These are phyloP conservation scores for Scedosporium aurantiacum DNA, from an alignment of 2,329 filamentous ascomycete genomes.

Conservation along the genomic window DNA sequence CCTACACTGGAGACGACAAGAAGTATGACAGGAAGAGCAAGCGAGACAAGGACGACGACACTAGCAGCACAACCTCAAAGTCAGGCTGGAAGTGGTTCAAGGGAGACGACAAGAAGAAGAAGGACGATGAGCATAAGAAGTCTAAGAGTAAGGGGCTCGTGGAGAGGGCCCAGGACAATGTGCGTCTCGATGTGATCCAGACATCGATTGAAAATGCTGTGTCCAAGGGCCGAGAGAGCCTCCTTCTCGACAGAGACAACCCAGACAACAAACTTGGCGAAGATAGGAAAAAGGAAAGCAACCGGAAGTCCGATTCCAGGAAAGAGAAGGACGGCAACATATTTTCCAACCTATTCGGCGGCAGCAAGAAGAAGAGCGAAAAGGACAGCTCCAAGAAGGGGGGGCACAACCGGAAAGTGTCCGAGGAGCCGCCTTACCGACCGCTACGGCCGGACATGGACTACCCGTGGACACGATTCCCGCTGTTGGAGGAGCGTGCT, in stretches of 20 bases:
- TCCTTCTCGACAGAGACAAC: conserved; percentile 67
- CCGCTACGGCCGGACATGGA: conserved; percentile 77
- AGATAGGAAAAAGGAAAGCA: conserved; percentile 73
- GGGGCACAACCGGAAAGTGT: conserved; percentile 60
- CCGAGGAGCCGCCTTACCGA: conserved; percentile 65
- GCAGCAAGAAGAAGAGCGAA: conserved; percentile 76
- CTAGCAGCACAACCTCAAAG: conserved; percentile 51
- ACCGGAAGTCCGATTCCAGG: conserved; percentile 65
- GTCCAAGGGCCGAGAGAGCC: conserved; percentile 64
- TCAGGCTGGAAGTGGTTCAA: conserved; percentile 74
- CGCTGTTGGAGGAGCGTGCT: conserved; percentile 86
- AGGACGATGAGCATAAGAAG: conserved; percentile 53
- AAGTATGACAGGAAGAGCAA: conserved; percentile 65
- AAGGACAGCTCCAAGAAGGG: conserved; percentile 63
- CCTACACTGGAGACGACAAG: conserved; percentile 56
- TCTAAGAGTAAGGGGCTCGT: conserved; percentile 48
- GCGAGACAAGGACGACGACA: conserved; percentile 56
- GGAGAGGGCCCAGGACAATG: conserved; percentile 61
- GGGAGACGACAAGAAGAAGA: conserved; percentile 56
- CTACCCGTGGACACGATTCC: conserved; percentile 93
- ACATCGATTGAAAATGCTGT: conserved; percentile 66
- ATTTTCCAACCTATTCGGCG: conserved; percentile 89
- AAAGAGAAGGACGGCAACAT: conserved; percentile 89
- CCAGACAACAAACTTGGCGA: conserved; percentile 63
- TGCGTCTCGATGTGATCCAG: conserved; percentile 76